Evolutionary conservation across 129 eudicot species (phyloP), one percentile per base, ranked within the genome.

Genomic region (Smallanthus sonchifolius): DNA sequence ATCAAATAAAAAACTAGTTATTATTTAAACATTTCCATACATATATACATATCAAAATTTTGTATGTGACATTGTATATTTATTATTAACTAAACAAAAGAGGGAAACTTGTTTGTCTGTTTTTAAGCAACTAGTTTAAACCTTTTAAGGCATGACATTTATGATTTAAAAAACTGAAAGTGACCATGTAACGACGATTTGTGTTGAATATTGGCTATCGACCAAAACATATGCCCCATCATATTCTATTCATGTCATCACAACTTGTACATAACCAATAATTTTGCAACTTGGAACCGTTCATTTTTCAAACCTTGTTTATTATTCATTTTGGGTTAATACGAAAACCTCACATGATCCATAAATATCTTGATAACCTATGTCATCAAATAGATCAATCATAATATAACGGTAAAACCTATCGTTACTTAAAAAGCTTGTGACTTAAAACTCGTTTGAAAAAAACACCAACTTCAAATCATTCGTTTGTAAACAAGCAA

Each of bases 151-250:
- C 42, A 14, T 44, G 38, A 45, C 47, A 56, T 57, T 56, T 44
- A 45, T 38, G 65, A 70, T 24, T 24, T 69, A 69, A 62, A 67
- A 44, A 59, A 13, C 34, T 42, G 43, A 59, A 16, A 40, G 70
- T 28, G 57, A 19, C 52, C 28, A 5, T 77, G 76, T 77, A 77
- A 77, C 67, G 75, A 77, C 70, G 69, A 67, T 69, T 69, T 77
- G 36, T 67, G 8, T 2, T 77, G 65, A 47, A 36, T 5, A 45
- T 37, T 69, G 63, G 63, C 56, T 51, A 37, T 54, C 44, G 8
- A 72, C 35, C 77, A 59, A 73, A 43, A 56, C 67, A 13, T 72
- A 72, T 30, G 67, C 32, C 79, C 72, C 57, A 78, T 61, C 34
- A 34, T 19, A 51, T 70, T 70, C 65, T 62, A 49, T 76, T 45